A percentile compares a stretch with the other conserved stretches of the same genome.
Evolutionary conservation across 2,329 filamentous ascomycete species (phyloP).

Genomic region (Ceratocystis alfenasii): DNA sequence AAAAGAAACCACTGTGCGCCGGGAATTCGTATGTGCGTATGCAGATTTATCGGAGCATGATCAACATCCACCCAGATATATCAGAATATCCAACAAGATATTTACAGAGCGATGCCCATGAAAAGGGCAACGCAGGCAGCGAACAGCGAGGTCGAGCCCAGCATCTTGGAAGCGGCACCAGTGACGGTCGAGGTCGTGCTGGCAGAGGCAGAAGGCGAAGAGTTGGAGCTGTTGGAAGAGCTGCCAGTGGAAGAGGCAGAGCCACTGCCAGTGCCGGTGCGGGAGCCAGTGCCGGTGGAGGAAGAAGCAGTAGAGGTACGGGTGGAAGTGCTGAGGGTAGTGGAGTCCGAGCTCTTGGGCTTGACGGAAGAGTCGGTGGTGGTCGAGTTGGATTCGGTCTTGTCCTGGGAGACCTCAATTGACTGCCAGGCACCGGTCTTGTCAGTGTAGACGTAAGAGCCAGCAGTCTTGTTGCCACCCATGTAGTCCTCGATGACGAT

Average conservation of each 20-base stretch:
- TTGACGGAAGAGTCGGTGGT: slow-evolving; percentile 12
- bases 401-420: slow-evolving; percentile 30
- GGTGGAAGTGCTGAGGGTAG: slow-evolving; percentile 16
- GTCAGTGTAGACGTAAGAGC: slow-evolving; percentile 34
- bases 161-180: slow-evolving; percentile 14
- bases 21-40: not conserved
- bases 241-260: slow-evolving; percentile 4
- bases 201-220: not conserved
- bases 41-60: slow-evolving; percentile 15
- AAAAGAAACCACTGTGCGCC: slow-evolving; percentile 4
- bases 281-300: slow-evolving; percentile 13
- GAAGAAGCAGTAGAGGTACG: slow-evolving; percentile 14
- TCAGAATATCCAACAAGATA: not conserved
- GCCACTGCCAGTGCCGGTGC: slow-evolving; percentile 7
- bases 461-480: slow-evolving; percentile 32
- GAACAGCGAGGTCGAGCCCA: slow-evolving; percentile 16
- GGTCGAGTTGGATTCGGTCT: slow-evolving; percentile 10
- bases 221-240: not conserved
- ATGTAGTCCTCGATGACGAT: slow-evolving; percentile 36
- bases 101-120: slow-evolving; percentile 21
- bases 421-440: slow-evolving; percentile 33
- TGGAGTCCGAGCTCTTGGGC: slow-evolving; percentile 3
- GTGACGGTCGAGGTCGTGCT: not conserved
- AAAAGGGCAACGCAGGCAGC: slow-evolving; percentile 17
- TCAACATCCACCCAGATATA: slow-evolving; percentile 3